Base-by-base conservation (phyloP, 768 basidiomycete species). In the Panellus pusillus region DNA sequence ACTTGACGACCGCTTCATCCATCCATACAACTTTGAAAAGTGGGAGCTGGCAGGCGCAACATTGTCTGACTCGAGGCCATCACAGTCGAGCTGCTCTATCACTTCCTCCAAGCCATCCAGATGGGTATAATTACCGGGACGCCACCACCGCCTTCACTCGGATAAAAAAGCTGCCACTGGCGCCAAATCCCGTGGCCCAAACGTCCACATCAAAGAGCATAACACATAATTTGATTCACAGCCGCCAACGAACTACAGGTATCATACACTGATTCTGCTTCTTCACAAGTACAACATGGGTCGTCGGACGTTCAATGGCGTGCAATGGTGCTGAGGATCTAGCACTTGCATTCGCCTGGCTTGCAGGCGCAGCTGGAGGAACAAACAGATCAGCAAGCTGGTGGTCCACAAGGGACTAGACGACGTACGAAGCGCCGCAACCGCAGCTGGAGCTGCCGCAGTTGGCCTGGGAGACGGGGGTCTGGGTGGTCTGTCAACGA, bases 331-430 rank as follows among this genome's bases (percentile, higher is more conserved):
- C 42, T 17, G 49, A 43, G 51, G 55, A 51, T 58, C 79, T 68
- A 83, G 75, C 82, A 87, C 70, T 24, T 24, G 24, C 24, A 24
- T 24, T 79, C 76, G 47, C 77, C 80, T 47, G 81, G 64, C 70
- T 79, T 77, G 79, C 85, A 86, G 24, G 56, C 52, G 74, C 84
- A 87, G 56, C 84, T 86, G 53, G 19, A 28, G n/a, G 14, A n/a
- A 39, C 1, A 44, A 11, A 52, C 31, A 54, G 57, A 40, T 24
- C 24, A 24, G 24, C 3, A 24, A 24, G 6, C 24, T 24, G 24
- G 24, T 24, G 24, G 43, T 9, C 31, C 18, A 24, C 14, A 50
- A 38, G 4, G 55, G 53, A 17, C 6, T 19, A 17, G 38, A 44
- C 1, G 32, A 66, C 70, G 52, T 54, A 82, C 83, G 45, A 71